A percentile compares a stretch with the other conserved stretches of the same genome.
Evolutionary conservation across 1,284 basidiomycete genomes (phyloP).

Genomic region (Ustanciosporium gigantosporum): DNA sequence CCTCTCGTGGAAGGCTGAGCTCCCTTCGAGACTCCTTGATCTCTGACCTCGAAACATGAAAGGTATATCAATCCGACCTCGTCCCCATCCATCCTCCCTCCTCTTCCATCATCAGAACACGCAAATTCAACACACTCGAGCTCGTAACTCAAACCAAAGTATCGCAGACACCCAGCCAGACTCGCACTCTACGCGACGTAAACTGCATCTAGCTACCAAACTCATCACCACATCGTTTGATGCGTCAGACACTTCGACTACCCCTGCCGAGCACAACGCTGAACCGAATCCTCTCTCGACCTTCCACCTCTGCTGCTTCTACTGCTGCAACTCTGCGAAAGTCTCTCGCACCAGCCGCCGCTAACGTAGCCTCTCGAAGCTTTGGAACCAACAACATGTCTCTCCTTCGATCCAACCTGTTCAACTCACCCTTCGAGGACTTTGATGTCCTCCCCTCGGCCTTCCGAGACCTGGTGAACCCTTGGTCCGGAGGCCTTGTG

Average conservation of each 20-base stretch:
- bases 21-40: too few relatives aligned
- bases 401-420: conserved; percentile 27
- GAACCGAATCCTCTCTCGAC: not conserved
- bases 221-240: conserved; percentile 6
- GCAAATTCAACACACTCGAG: too few relatives aligned
- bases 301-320: conserved; percentile 3
- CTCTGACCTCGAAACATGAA: too few relatives aligned
- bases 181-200: too few relatives aligned
- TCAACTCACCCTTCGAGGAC: conserved; percentile 30
- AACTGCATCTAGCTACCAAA: too few relatives aligned
- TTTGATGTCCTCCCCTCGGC: conserved; percentile 24
- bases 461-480: conserved; percentile 23
- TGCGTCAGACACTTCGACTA: conserved; percentile 36
- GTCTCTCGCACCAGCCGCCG: conserved; percentile 5
- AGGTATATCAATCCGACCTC: not conserved
- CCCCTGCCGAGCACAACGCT: conserved; percentile 23
- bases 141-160: too few relatives aligned
- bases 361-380: conserved; percentile 1
- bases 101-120: too few relatives aligned
- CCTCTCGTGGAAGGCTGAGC: too few relatives aligned
- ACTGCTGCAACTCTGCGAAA: too few relatives aligned
- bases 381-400: conserved; percentile 18
- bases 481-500: not conserved
- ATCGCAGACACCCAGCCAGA: too few relatives aligned
- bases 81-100: too few relatives aligned